Evolutionary conservation across 495 filamentous ascomycete species (phyloP).

Genomic region (Hypoxylon subgilvum): DNA sequence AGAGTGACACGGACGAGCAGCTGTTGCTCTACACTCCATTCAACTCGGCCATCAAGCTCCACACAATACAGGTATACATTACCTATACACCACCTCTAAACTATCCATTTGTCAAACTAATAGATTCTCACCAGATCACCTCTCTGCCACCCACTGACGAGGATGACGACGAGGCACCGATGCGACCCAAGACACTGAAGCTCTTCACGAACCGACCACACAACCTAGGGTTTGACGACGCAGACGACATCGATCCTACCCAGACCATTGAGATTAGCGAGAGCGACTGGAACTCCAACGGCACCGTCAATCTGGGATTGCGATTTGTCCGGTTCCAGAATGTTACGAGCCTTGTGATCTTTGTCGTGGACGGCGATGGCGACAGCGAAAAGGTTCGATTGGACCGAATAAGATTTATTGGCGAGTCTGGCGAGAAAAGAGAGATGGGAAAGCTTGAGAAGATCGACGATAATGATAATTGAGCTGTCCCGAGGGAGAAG

Average conservation of each 20-base stretch:
- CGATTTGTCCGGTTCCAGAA: slow-evolving; percentile 98
- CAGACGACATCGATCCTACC: slow-evolving; percentile 78
- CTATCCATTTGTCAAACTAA: slow-evolving; percentile 27
- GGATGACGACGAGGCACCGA: slow-evolving; percentile 75
- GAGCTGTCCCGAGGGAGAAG: slow-evolving; percentile 19
- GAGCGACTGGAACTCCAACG: slow-evolving; percentile 88
- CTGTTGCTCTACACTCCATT: slow-evolving; percentile 94
- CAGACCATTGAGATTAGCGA: slow-evolving; percentile 75
- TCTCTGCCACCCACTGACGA: slow-evolving; percentile 69
- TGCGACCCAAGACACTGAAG: slow-evolving; percentile 83
- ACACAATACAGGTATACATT: slow-evolving; percentile 68
- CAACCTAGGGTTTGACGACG: slow-evolving; percentile 94
- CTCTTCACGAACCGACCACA: slow-evolving; percentile 86
- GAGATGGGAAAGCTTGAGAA: slow-evolving; percentile 96
- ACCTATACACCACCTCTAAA: not conserved
- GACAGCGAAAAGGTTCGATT: slow-evolving; percentile 84
- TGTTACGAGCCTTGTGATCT: slow-evolving; percentile 81
- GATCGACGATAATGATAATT: slow-evolving; percentile 81
- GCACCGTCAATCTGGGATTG: slow-evolving; percentile 80
- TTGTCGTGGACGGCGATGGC: slow-evolving; percentile 87
- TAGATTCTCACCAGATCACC: slow-evolving; percentile 66
- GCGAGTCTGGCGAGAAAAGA: slow-evolving; percentile 90
- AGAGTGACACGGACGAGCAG: slow-evolving; percentile 99
- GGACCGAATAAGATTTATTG: slow-evolving; percentile 84
- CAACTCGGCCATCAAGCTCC: slow-evolving; percentile 85